Percentiles rank a stretch among this genome's conserved stretches.
Conservation (phyloP, 1,284 basidiomycete genomes). For the Cutaneotrichosporon dermatis region DNA sequence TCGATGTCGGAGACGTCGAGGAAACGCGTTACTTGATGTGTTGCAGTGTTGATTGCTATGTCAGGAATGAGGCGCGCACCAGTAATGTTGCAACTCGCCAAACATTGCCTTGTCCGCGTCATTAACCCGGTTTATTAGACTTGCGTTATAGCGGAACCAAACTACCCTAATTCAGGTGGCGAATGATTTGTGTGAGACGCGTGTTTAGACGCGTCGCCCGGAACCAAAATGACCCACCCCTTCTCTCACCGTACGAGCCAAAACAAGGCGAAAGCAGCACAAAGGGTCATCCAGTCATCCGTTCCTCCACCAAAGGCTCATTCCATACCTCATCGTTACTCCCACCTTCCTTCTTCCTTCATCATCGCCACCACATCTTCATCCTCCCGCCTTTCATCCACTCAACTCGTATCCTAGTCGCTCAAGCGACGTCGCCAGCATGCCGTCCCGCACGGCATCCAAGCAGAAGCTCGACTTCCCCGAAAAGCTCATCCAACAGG, state of each 20-base stretch:
- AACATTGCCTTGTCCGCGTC: too few species aligned
- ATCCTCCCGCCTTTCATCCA: slow-evolving; percentile 1
- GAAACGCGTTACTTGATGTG: too few species aligned
- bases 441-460: slow-evolving; percentile 16
- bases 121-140: too few species aligned
- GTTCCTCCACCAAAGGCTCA: neutral
- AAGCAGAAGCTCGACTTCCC: slow-evolving; percentile 59
- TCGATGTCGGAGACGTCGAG: too few species aligned
- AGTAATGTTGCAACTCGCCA: too few species aligned
- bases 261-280: neutral
- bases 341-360: neutral
- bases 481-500: slow-evolving; percentile 62
- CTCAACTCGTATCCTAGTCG: neutral
- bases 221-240: slow-evolving; percentile 1
- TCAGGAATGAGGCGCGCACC: too few species aligned
- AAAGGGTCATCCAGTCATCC: neutral
- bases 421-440: slow-evolving; percentile 8
- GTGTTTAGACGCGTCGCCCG: slow-evolving; percentile 1
- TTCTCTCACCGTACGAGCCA: neutral
- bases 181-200: slow-evolving; percentile 3
- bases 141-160: neutral
- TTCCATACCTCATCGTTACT: neutral
- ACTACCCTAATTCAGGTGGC: neutral
- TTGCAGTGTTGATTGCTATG: too few species aligned
- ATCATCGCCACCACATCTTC: neutral